Evolutionary conservation across 495 filamentous ascomycete species (phyloP).

Genomic region (Xylaria intraflava): DNA sequence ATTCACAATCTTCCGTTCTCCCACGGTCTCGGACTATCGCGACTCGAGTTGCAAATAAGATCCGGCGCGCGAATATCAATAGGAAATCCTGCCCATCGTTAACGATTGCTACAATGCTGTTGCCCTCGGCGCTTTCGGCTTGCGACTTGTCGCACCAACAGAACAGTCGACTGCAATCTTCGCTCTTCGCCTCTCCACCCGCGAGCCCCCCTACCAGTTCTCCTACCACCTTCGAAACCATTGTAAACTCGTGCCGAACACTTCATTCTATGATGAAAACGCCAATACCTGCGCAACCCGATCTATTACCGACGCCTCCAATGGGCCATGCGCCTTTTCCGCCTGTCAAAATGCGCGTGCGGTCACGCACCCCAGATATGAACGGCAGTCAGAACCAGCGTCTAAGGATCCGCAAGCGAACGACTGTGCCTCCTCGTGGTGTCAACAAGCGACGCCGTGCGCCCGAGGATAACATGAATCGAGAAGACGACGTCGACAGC

Average conservation of each 20-base stretch:
- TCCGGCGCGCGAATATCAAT: background rate
- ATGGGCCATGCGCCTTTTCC: constrained; percentile 42
- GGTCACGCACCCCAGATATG: constrained; percentile 34
- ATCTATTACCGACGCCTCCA: constrained; percentile 42
- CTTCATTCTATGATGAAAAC: constrained; percentile 58
- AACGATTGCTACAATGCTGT: constrained; percentile 47
- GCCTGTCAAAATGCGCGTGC: constrained; percentile 42
- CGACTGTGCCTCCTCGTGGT: constrained; percentile 43
- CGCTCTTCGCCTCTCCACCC: constrained; percentile 56
- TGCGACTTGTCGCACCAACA: constrained; percentile 56
- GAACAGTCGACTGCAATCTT: constrained; percentile 45
- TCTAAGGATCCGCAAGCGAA: constrained; percentile 48
- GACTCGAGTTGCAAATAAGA: background rate
- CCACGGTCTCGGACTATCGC: background rate
- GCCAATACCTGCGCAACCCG: constrained; percentile 38
- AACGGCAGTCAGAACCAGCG: constrained; percentile 24
- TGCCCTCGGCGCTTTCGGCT: constrained; percentile 58
- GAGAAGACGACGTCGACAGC: constrained; percentile 38
- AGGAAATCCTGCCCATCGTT: background rate
- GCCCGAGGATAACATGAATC: constrained; percentile 45
- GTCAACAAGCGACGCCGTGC: constrained; percentile 59
- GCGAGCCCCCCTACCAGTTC: constrained; percentile 56
- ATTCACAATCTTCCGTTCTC: background rate
- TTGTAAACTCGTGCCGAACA: constrained; percentile 62
- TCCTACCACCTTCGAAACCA: constrained; percentile 48